Evolutionary conservation across 2,329 filamentous ascomycete species (phyloP).

Genomic region (Alternaria gansuensis): DNA sequence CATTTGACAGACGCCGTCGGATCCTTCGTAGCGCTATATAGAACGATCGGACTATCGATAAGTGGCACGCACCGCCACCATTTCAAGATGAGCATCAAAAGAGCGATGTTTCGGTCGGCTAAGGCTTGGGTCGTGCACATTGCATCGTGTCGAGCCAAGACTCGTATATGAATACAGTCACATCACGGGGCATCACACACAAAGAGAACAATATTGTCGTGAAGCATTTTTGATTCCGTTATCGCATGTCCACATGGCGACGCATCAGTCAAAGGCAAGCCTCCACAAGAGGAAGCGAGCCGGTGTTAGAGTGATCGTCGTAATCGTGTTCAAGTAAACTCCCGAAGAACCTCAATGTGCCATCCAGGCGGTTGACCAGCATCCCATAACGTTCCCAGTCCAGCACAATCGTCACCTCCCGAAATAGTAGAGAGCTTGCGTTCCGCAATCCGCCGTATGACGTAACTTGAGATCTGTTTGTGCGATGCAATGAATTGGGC

Average conservation of each 20-base stretch:
- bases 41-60: too few relatives aligned
- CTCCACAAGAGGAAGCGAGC: constrained; percentile 34
- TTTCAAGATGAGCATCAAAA: neutral
- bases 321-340: constrained; percentile 46
- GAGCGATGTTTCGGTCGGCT: neutral
- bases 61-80: too few relatives aligned
- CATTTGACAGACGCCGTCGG: too few relatives aligned
- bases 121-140: neutral
- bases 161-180: neutral
- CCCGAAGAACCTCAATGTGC: constrained; percentile 45
- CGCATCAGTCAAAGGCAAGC: constrained; percentile 50
- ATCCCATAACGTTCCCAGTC: constrained; percentile 40
- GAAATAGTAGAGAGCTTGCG: constrained; percentile 35
- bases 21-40: too few relatives aligned
- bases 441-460: constrained; percentile 39
- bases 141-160: constrained; percentile 3
- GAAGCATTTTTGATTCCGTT: constrained; percentile 51
- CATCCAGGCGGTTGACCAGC: constrained; percentile 45
- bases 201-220: constrained; percentile 40
- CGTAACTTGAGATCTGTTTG: constrained; percentile 31
- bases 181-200: constrained; percentile 18
- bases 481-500: constrained; percentile 31
- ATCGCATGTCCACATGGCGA: constrained; percentile 50
- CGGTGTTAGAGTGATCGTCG: constrained; percentile 52
- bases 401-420: constrained; percentile 39